Evolutionary conservation across 805 yeast species (phyloP), one percentile per base, ranked within the genome.

Genomic region (Ogataea ganodermae): DNA sequence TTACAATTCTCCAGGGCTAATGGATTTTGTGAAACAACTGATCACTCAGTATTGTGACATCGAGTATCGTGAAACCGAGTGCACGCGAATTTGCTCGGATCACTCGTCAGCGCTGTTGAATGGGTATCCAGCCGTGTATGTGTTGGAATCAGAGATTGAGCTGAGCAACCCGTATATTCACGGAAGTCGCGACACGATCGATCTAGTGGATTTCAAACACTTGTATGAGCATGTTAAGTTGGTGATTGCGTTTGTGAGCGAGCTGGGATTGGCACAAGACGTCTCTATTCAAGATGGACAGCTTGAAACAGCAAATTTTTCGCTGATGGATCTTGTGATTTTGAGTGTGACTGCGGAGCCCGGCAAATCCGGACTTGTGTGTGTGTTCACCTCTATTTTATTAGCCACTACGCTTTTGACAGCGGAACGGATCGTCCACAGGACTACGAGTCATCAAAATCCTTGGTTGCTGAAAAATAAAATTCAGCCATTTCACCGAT

Each of bases 71-170:
- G 94, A 86, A 58, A 85, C 96, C 10, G 56, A 71, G 48, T 92
- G 97, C 69, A 96, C 96, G 1, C 89, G 90, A 60, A 94, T 96
- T 0, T 91, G 98, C 67, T 85, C 96, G 14, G 98, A 92, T 69
- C 97, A 90, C 66, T 85, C 94, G 4, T 82, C 95, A 40, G 96
- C 96, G 0, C 66, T 81, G 43, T 82, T 85, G 62, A 79, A 78
- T 58, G 97, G 97, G 0, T 89, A 74, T 67, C 97, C 97, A 4
- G 78, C 89, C 8, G 79, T 89, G 26, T 87, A 89, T 66, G 86
- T 89, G 38, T 80, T 86, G 53, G 99, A 94, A 66, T 76, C 89
- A 36, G 84, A 78, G 48, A 76, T 89, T 65, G 75, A 78, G 46
- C 73, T 74, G 52, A 74, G 82, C 3, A 83, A 81, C 66, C 84